Conservation (phyloP, 2,329 filamentous ascomycete genomes). For the Exophiala lecanii-corni region DNA sequence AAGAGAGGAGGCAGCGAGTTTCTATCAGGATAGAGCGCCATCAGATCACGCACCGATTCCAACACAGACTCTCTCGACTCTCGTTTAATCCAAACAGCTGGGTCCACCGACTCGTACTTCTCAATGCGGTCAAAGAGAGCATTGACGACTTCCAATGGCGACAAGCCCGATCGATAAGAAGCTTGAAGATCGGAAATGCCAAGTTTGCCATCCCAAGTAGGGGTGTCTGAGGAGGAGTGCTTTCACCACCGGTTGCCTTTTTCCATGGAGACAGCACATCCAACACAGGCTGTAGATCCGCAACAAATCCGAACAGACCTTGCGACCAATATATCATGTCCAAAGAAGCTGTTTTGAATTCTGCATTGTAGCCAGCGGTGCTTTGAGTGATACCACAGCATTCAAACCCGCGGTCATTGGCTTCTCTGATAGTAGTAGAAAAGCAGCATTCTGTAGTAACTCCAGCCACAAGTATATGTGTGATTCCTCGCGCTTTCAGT, state of each 20-base stretch:
- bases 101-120: constrained; percentile 44
- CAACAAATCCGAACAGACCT: constrained; percentile 35
- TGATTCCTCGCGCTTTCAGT: constrained; percentile 52
- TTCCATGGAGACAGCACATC: constrained; percentile 21
- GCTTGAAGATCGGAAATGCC: constrained; percentile 40
- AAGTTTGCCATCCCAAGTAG: constrained; percentile 39
- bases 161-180: constrained; percentile 36
- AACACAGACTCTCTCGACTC: constrained; percentile 38
- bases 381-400: constrained; percentile 51
- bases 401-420: constrained; percentile 58
- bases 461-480: constrained; percentile 54
- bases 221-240: constrained; percentile 27
- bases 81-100: constrained; percentile 50
- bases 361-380: constrained; percentile 32
- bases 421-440: constrained; percentile 52
- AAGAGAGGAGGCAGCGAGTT: constrained; percentile 45
- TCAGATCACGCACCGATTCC: constrained; percentile 38
- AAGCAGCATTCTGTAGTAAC: constrained; percentile 59
- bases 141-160: constrained; percentile 16
- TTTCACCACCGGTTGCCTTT: constrained; percentile 14
- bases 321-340: constrained; percentile 36
- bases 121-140: constrained; percentile 46
- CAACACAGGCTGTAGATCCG: constrained; percentile 26
- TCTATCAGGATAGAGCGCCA: constrained; percentile 36
- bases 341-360: constrained; percentile 35